Evolutionary conservation across 2,329 filamentous ascomycete species (phyloP).

Genomic region (Cordyceps javanica): DNA sequence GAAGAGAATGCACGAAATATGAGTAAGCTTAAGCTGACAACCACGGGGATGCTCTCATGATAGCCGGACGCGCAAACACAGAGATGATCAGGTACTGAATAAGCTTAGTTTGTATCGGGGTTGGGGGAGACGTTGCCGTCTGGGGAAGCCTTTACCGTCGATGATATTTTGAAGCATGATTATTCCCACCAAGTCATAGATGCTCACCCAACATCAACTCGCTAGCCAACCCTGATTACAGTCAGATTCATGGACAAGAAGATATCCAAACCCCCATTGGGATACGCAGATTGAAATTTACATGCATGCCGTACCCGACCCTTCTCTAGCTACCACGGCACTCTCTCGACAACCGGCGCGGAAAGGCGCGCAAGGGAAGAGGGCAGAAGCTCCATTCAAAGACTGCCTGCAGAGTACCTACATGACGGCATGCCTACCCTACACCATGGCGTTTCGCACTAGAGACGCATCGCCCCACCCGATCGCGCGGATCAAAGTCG

Average conservation of each 20-base stretch:
- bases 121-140: not conserved
- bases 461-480: not conserved
- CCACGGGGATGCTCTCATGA: not conserved
- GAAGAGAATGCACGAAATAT: not conserved
- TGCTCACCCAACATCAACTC: not conserved
- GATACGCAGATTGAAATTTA: too few relatives aligned
- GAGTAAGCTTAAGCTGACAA: constrained; percentile 3
- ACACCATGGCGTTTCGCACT: not conserved
- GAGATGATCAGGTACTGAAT: not conserved
- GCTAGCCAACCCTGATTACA: too few relatives aligned
- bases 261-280: too few relatives aligned
- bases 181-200: not conserved
- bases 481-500: constrained; percentile 20
- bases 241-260: too few relatives aligned
- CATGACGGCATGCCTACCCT: too few relatives aligned
- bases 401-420: too few relatives aligned
- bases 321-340: too few relatives aligned
- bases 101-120: constrained; percentile 1
- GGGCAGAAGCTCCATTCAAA: too few relatives aligned
- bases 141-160: not conserved
- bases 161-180: not conserved
- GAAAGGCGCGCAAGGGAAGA: too few relatives aligned
- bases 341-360: too few relatives aligned
- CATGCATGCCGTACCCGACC: too few relatives aligned
- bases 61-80: not conserved